Percentiles rank a stretch among this genome's conserved stretches.
These are phyloP conservation scores for Fusarium dlaminii DNA, from an alignment of 2,329 filamentous ascomycete species.

Conservation along the genomic window DNA sequence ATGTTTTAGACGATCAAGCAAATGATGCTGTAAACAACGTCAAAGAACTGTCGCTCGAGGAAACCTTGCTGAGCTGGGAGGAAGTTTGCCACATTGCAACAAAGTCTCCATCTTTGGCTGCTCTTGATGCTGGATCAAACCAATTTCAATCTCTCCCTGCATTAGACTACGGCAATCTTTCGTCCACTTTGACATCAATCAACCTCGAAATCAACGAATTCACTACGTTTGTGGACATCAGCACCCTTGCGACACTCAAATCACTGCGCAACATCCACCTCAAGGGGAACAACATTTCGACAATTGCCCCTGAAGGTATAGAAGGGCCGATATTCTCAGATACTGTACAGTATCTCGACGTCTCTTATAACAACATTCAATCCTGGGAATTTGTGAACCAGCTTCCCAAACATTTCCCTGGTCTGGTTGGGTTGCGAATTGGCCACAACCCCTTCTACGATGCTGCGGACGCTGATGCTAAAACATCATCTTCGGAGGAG, in stretches of 20 bases:
- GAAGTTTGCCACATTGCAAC: conserved; percentile 65
- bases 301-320: conserved; percentile 45
- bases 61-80: conserved; percentile 73
- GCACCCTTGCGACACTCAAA: conserved; percentile 60
- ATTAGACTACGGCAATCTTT: conserved; percentile 52
- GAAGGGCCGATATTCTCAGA: conserved; percentile 59
- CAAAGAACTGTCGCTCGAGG: conserved; percentile 70
- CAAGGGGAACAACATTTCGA: conserved; percentile 77
- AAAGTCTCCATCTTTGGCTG: conserved; percentile 63
- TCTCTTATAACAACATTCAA: conserved; percentile 76
- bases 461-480: conserved; percentile 51
- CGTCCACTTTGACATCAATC: conserved; percentile 66
- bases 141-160: conserved; percentile 62
- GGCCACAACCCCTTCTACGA: conserved; percentile 88
- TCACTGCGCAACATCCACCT: conserved; percentile 71
- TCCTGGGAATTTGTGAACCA: conserved; percentile 79
- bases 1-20: conserved; percentile 50
- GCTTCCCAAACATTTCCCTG: conserved; percentile 75
- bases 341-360: conserved; percentile 71
- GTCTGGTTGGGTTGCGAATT: conserved; percentile 78
- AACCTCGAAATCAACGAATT: conserved; percentile 80
- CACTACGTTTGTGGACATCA: conserved; percentile 64
- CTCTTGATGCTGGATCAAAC: conserved; percentile 66
- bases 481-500: conserved; percentile 72
- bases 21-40: conserved; percentile 59